Conservation (phyloP, 1,139 yeast species). For the Hanseniaspora sp. region DNA sequence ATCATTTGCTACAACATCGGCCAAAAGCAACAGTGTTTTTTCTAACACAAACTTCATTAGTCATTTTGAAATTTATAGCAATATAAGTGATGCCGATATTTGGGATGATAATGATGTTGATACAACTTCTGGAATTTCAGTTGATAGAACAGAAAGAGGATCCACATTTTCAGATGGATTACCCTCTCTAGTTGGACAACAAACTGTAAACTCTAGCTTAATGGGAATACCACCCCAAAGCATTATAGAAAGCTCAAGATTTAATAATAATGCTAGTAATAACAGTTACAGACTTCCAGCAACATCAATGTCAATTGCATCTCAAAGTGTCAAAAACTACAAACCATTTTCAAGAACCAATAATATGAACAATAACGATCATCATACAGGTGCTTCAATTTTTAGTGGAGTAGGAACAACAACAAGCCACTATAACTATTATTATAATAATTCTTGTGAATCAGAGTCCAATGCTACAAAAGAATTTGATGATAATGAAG, state of each 20-base stretch:
- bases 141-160: constrained; percentile 35
- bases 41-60: too few species aligned
- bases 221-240: constrained; percentile 58
- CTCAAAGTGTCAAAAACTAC: constrained; percentile 14
- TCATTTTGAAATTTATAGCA: too few species aligned
- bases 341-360: neutral
- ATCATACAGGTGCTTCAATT: constrained; percentile 6
- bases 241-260: constrained; percentile 41
- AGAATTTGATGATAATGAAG: neutral
- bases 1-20: constrained; percentile 27
- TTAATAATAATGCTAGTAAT: neutral
- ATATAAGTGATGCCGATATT: constrained; percentile 32
- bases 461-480: neutral
- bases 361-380: neutral
- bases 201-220: constrained; percentile 41
- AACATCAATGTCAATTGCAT: constrained; percentile 10
- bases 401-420: constrained; percentile 15
- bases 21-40: constrained; percentile 42
- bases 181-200: neutral
- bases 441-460: neutral
- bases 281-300: neutral
- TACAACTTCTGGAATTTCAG: constrained; percentile 36
- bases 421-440: constrained; percentile 9
- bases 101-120: constrained; percentile 22
- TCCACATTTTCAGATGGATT: constrained; percentile 1